A percentile compares a stretch with the other conserved stretches of the same genome.
Conservation (phyloP, 2,329 filamentous ascomycete species). For the Fusarium duplospermum region DNA sequence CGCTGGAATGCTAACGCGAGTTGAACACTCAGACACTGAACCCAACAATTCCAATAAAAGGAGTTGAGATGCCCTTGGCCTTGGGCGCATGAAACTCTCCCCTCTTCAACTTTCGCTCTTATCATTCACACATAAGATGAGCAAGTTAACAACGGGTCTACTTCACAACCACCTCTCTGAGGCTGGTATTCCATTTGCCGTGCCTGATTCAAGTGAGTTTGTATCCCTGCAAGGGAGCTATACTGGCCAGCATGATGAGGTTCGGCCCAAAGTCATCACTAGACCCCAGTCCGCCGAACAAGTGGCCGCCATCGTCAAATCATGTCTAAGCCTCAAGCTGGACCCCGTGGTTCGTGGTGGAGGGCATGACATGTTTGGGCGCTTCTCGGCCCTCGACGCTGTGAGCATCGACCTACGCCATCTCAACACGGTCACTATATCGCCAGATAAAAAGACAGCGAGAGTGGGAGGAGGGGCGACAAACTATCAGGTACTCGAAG, state of each 20-base stretch:
- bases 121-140: neutral
- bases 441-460: neutral
- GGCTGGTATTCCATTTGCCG: neutral
- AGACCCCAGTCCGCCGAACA: neutral
- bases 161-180: neutral
- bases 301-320: neutral
- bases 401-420: constrained; percentile 14
- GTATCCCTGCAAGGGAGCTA: constrained; percentile 1
- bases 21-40: neutral
- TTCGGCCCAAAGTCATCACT: neutral
- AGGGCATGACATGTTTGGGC: constrained; percentile 19
- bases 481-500: constrained; percentile 1
- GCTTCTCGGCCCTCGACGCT: constrained; percentile 5
- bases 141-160: neutral
- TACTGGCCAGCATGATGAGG: neutral
- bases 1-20: neutral
- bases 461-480: constrained; percentile 10
- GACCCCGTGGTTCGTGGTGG: constrained; percentile 9
- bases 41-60: neutral
- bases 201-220: neutral
- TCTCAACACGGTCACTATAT: neutral
- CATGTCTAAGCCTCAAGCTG: neutral
- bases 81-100: neutral
- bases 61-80: neutral
- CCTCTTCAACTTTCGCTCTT: neutral